Evolutionary conservation across 2,329 filamentous ascomycete genomes (phyloP).

Genomic region (Diaporthe citrichinensis): DNA sequence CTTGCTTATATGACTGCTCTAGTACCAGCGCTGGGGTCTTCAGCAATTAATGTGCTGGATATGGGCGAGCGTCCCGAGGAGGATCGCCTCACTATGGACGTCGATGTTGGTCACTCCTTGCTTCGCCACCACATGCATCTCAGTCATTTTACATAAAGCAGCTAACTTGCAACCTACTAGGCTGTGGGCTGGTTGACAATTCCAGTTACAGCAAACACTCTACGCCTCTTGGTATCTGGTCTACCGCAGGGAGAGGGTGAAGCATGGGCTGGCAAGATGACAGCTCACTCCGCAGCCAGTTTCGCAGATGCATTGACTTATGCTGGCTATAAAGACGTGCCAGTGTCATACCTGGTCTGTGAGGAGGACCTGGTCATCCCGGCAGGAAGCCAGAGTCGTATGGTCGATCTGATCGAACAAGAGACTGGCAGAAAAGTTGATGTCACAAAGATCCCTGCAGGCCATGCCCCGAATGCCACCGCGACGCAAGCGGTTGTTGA

Average conservation of each 20-base stretch:
- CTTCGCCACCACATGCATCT: not conserved
- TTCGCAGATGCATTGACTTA: slow-evolving; percentile 1
- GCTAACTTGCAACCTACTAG: not conserved
- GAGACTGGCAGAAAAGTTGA: not conserved
- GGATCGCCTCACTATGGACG: not conserved
- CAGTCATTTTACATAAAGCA: not conserved
- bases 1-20: slow-evolving; percentile 10
- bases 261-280: not conserved
- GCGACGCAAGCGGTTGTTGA: not conserved
- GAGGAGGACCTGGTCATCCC: slow-evolving; percentile 6
- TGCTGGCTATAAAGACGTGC: slow-evolving; percentile 5
- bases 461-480: slow-evolving; percentile 2
- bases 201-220: not conserved
- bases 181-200: slow-evolving; percentile 1
- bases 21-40: not conserved
- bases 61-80: not conserved
- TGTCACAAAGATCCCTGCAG: not conserved
- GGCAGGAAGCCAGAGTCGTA: not conserved
- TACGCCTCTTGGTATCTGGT: not conserved
- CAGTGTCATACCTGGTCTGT: slow-evolving; percentile 3
- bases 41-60: not conserved
- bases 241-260: not conserved
- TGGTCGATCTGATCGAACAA: not conserved
- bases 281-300: not conserved
- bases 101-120: not conserved